Evolutionary conservation across 371 early-diverging fungal genomes (phyloP).

Genomic region (Mucor indicus): DNA sequence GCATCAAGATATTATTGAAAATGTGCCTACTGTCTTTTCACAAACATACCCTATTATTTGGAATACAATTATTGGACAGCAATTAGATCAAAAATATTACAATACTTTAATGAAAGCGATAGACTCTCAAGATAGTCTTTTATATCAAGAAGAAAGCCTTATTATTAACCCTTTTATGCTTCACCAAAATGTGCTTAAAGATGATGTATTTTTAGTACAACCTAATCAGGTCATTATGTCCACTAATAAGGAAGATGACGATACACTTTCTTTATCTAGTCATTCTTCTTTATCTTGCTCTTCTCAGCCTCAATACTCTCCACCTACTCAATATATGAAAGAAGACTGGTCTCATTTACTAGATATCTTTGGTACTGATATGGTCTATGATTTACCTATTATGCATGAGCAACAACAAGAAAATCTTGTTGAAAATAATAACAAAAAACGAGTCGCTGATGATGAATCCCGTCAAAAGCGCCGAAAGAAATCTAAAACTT

Average conservation of each 20-base stretch:
- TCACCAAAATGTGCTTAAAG: conserved; percentile 19
- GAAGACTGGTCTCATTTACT: conserved; percentile 24
- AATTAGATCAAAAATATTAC: too few species aligned
- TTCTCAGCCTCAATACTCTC: not conserved
- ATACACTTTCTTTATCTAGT: not conserved
- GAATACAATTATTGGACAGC: too few species aligned
- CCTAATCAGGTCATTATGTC: not conserved
- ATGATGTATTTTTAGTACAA: conserved; percentile 24
- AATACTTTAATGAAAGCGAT: too few species aligned
- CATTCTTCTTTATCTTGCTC: not conserved
- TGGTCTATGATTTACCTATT: conserved; percentile 8
- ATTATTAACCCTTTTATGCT: too few species aligned
- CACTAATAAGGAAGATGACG: too few species aligned
- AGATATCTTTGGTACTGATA: conserved; percentile 14
- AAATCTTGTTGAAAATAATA: not conserved
- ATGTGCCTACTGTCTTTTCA: too few species aligned
- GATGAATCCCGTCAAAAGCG: conserved; percentile 10
- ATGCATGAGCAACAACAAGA: not conserved
- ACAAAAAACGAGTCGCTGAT: not conserved
- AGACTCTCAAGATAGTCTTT: too few species aligned
- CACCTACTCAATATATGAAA: not conserved
- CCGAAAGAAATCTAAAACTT: conserved; percentile 8
- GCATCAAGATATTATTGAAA: too few species aligned
- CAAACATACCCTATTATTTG: too few species aligned
- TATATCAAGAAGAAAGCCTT: too few species aligned